Evolutionary conservation across 2,329 filamentous ascomycete genomes (phyloP).

Genomic region (Nemania sp.): DNA sequence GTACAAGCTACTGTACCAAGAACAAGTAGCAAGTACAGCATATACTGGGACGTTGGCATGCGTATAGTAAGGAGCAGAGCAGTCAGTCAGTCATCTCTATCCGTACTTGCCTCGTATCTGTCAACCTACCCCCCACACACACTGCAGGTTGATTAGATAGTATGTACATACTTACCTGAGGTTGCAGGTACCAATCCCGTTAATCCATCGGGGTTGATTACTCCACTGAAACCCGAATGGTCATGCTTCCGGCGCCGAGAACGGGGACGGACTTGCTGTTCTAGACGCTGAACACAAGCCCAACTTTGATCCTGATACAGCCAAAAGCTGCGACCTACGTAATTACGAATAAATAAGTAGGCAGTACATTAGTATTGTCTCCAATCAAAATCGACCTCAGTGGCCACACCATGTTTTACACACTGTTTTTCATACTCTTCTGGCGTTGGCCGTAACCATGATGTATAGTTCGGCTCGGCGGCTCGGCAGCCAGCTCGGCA

Average conservation of each 20-base stretch:
- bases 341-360: not conserved
- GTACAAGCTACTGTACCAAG: not conserved
- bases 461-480: constrained; percentile 26
- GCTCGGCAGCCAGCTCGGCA: constrained; percentile 35
- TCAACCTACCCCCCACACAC: constrained; percentile 10
- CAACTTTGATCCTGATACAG: not conserved
- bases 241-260: constrained; percentile 30
- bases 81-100: no score
- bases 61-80: no score
- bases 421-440: not conserved
- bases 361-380: not conserved
- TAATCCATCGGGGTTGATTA: constrained; percentile 27
- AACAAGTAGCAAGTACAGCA: not conserved
- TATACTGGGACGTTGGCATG: not conserved
- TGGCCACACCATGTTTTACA: not conserved
- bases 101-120: no score
- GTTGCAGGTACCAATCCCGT: constrained; percentile 9
- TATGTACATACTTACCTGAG: not conserved
- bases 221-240: constrained; percentile 32
- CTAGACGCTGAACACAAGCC: not conserved
- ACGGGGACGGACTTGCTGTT: constrained; percentile 27
- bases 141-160: constrained; percentile 18
- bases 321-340: no score
- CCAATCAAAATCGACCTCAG: not conserved
- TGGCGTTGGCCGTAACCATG: constrained; percentile 23